Conservation (phyloP, 345 rosid genomes). For the Stellera chamaejasme region DNA sequence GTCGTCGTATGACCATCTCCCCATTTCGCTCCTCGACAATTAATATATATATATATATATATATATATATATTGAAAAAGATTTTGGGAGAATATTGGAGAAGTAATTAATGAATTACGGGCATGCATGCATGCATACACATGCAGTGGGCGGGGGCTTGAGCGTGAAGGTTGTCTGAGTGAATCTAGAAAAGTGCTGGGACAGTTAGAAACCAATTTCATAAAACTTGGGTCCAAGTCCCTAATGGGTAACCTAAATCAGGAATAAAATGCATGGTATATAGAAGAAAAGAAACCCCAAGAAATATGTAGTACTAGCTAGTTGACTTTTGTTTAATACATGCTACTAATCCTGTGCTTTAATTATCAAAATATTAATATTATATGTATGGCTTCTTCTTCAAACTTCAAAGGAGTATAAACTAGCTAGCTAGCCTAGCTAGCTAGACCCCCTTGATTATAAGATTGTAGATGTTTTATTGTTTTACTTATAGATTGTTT, state of each 20-base stretch:
- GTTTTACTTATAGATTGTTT: too few species aligned
- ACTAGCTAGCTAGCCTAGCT: too few species aligned
- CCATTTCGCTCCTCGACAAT: not conserved
- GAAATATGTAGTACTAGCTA: conserved; percentile 8
- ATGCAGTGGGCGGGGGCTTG: conserved; percentile 15
- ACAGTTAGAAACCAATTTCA: conserved; percentile 16
- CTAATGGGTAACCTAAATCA: conserved; percentile 27
- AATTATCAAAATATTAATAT: too few species aligned
- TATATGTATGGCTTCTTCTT: too few species aligned
- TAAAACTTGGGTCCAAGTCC: conserved; percentile 12
- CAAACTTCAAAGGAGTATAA: too few species aligned
- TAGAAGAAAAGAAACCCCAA: conserved; percentile 10
- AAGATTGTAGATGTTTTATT: too few species aligned
- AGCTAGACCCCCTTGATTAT: too few species aligned
- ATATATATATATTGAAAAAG: conserved; percentile 2
- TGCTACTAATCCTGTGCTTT: too few species aligned
- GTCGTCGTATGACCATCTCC: conserved; percentile 6
- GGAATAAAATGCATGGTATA: conserved; percentile 4
- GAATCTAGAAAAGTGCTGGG: conserved; percentile 9
- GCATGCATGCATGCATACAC: not conserved
- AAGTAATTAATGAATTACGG: not conserved
- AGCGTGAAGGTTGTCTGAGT: conserved; percentile 12
- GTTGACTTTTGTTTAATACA: conserved; percentile 11
- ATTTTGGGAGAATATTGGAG: too few species aligned
- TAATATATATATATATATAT: not conserved